Conservation (phyloP, 2,329 filamentous ascomycete genomes). For the Paraphaeosphaeria minitans region DNA sequence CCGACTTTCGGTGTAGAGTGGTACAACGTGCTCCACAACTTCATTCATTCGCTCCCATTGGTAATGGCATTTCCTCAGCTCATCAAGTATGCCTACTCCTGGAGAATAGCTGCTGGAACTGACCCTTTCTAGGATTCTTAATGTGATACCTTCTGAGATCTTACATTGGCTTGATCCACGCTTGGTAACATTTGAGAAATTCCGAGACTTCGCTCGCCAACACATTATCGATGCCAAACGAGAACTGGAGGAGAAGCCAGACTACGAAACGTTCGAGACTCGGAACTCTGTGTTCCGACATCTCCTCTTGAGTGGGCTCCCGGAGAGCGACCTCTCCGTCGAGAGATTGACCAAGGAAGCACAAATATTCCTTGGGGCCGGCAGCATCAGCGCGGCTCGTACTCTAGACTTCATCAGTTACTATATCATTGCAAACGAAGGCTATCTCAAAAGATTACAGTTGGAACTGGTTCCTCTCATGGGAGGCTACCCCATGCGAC, state of each 20-base stretch:
- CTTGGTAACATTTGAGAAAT: slow-evolving; percentile 6
- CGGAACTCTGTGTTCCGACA: slow-evolving; percentile 10
- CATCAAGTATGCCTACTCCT: slow-evolving; percentile 1
- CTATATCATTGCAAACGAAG: slow-evolving; percentile 10
- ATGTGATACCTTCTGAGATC: slow-evolving; percentile 7
- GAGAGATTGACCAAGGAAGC: slow-evolving; percentile 26
- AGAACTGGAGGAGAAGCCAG: slow-evolving; percentile 2
- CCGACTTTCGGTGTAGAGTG: slow-evolving; percentile 7
- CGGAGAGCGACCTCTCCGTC: slow-evolving; percentile 17
- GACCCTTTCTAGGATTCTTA: not conserved
- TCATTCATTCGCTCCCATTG: slow-evolving; percentile 7
- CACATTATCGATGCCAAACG: slow-evolving; percentile 10
- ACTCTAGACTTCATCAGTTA: slow-evolving; percentile 10
- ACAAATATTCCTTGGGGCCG: slow-evolving; percentile 25
- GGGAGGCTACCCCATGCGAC: slow-evolving; percentile 1
- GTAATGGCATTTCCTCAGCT: slow-evolving; percentile 9
- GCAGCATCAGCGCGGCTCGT: slow-evolving; percentile 14
- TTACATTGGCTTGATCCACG: slow-evolving; percentile 8
- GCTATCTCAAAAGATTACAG: slow-evolving; percentile 9
- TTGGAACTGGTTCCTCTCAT: slow-evolving; percentile 13
- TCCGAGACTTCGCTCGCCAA: slow-evolving; percentile 1
- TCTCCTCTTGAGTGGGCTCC: slow-evolving; percentile 19
- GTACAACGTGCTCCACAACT: slow-evolving; percentile 7
- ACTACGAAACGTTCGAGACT: not conserved
- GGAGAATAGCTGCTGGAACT: not conserved